These are phyloP conservation scores for Obelidium mucronatum DNA, from an alignment of 192 early-diverging fungal genomes.

Conservation along the genomic window DNA sequence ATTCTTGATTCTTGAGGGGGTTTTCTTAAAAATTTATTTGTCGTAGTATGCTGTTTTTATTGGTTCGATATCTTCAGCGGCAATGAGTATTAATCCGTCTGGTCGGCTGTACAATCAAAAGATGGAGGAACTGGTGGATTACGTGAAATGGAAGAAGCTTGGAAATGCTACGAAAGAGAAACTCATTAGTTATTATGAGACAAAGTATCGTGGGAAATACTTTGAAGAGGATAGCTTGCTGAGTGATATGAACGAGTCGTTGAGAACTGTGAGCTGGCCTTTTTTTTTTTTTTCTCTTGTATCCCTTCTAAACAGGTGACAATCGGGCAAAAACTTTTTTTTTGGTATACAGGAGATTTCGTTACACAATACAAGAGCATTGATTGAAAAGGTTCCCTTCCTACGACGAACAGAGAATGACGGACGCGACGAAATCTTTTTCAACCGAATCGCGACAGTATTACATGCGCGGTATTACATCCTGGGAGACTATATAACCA, in stretches of 20 bases:
- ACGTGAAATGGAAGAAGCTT: constrained; percentile 16
- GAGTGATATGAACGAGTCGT: constrained; percentile 26
- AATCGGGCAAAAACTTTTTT: not conserved
- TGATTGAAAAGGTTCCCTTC: constrained; percentile 57
- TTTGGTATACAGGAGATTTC: constrained; percentile 43
- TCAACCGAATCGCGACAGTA: constrained; percentile 45
- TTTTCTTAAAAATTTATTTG: too few species aligned
- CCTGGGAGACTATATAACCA: constrained; percentile 24
- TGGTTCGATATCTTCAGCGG: constrained; percentile 6
- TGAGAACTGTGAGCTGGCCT: not conserved
- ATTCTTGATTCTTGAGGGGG: too few species aligned
- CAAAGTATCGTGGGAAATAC: constrained; percentile 27
- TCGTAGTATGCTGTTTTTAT: constrained; percentile 2
- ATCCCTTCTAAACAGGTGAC: not conserved
- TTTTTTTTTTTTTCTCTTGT: not conserved
- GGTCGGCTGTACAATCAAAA: constrained; percentile 21
- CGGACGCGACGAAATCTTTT: constrained; percentile 55
- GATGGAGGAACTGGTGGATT: constrained; percentile 23
- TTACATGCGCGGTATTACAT: constrained; percentile 34
- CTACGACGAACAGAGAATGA: constrained; percentile 45
- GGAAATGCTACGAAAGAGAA: constrained; percentile 11
- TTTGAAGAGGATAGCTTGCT: constrained; percentile 24
- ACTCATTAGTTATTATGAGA: constrained; percentile 16
- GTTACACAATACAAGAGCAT: constrained; percentile 47
- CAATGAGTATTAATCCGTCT: not conserved